Conservation (phyloP, 2,329 filamentous ascomycete species). For the Aureobasidium lini region DNA sequence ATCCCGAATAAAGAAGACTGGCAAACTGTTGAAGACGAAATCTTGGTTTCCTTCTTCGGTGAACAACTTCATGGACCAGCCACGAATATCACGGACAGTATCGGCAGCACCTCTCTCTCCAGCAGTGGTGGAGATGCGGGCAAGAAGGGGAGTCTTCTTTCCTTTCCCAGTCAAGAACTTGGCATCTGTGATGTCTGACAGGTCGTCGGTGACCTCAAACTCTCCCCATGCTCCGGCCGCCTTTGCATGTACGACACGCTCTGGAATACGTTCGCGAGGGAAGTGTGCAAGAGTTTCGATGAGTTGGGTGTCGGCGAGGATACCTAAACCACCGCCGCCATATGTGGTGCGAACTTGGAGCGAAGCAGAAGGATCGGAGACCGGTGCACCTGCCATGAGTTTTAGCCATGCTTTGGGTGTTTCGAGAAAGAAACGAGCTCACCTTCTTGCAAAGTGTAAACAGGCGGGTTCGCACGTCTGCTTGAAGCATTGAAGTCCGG, state of each 20-base stretch:
- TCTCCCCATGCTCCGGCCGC: conserved; percentile 19
- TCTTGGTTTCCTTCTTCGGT: conserved; percentile 48
- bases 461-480: not conserved
- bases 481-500: not conserved
- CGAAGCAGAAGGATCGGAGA: conserved; percentile 2
- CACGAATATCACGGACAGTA: conserved; percentile 42
- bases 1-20: conserved; percentile 39
- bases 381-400: not conserved
- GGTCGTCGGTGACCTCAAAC: conserved; percentile 54
- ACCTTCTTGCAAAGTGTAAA: conserved; percentile 10
- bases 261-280: conserved; percentile 54
- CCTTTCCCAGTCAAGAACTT: conserved; percentile 47
- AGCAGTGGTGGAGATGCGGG: conserved; percentile 41
- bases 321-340: conserved; percentile 33
- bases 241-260: conserved; percentile 32
- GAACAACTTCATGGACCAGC: conserved; percentile 45
- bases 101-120: conserved; percentile 41
- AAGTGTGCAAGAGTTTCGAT: conserved; percentile 54
- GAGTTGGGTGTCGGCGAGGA: conserved; percentile 53
- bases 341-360: conserved; percentile 2
- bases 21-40: conserved; percentile 39
- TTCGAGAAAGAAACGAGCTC: not conserved
- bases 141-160: conserved; percentile 45
- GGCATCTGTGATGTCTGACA: conserved; percentile 49
- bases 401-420: not conserved